Conservation (phyloP, 169 alveolate species). For the Plasmodium malariae region DNA sequence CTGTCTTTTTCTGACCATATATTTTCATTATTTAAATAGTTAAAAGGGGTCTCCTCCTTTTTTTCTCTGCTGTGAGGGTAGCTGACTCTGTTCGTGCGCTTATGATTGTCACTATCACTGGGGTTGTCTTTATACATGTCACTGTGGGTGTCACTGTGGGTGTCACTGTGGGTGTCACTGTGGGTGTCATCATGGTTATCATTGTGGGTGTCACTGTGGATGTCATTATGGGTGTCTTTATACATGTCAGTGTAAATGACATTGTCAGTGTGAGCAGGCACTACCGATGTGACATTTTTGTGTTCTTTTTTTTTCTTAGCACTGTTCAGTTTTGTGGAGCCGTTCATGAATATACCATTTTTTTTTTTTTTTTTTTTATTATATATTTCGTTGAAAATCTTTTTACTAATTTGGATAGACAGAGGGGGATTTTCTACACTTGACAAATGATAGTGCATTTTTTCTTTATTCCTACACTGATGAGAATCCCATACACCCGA, state of each 20-base stretch:
- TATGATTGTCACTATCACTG: neutral
- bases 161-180: neutral
- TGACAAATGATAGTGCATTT: neutral
- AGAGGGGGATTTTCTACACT: neutral
- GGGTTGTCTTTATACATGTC: neutral
- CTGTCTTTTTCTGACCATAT: neutral
- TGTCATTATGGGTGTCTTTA: neutral
- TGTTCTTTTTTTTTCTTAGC: neutral
- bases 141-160: neutral
- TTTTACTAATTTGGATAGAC: slow-evolving; percentile 25
- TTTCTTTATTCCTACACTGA: neutral
- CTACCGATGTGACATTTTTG: too few relatives aligned
- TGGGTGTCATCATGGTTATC: too few relatives aligned
- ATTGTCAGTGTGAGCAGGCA: neutral
- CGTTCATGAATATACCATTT: neutral
- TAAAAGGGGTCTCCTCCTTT: neutral
- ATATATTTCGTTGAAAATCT: slow-evolving; percentile 27
- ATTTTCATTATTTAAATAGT: slow-evolving; percentile 20
- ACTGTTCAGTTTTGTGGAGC: neutral
- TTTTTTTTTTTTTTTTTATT: slow-evolving; percentile 4
- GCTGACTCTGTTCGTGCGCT: neutral
- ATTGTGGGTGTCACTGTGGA: too few relatives aligned
- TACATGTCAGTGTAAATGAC: neutral
- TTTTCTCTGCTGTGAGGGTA: neutral
- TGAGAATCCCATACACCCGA: too few relatives aligned